These are phyloP conservation scores for Leishmania martiniquensis DNA, from an alignment of 208 protist genomes.

Conservation along the genomic window DNA sequence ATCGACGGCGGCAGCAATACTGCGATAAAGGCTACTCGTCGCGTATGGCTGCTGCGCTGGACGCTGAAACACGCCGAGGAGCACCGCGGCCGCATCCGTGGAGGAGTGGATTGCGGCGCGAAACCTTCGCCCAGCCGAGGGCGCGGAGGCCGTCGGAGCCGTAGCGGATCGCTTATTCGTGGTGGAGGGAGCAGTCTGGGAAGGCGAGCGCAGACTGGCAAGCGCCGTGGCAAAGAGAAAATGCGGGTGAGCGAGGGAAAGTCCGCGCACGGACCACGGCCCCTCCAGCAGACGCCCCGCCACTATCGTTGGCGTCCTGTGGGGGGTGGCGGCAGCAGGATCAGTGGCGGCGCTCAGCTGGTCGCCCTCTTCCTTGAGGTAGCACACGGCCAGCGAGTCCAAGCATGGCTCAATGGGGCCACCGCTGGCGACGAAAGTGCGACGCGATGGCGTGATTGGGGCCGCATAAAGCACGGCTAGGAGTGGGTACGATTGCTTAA, in stretches of 20 bases:
- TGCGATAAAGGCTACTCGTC: constrained; percentile 15
- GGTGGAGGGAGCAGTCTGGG: no score
- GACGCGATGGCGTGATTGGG: background rate
- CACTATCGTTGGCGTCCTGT: background rate
- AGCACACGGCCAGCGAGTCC: constrained; percentile 27
- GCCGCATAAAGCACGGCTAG: constrained; percentile 42
- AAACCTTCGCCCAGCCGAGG: constrained; percentile 16
- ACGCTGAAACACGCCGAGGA: constrained; percentile 34
- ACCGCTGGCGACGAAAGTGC: background rate
- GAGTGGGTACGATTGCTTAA: constrained; percentile 34
- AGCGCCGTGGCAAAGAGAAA: constrained; percentile 24
- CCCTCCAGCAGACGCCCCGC: constrained; percentile 11
- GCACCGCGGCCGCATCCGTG: background rate
- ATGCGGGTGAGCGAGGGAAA: constrained; percentile 25
- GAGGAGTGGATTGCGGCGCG: background rate
- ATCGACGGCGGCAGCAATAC: background rate
- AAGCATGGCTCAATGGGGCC: constrained; percentile 7
- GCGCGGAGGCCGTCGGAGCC: background rate
- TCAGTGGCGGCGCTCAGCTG: background rate
- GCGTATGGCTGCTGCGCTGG: constrained; percentile 21
- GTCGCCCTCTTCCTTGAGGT: constrained; percentile 1
- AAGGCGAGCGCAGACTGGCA: background rate
- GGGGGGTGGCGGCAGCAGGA: background rate
- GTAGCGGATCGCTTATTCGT: background rate
- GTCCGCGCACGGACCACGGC: constrained; percentile 28